phyloP scores from a whole-genome alignment of 73 alveolate species.

The Paramecium sonneborni region DNA sequence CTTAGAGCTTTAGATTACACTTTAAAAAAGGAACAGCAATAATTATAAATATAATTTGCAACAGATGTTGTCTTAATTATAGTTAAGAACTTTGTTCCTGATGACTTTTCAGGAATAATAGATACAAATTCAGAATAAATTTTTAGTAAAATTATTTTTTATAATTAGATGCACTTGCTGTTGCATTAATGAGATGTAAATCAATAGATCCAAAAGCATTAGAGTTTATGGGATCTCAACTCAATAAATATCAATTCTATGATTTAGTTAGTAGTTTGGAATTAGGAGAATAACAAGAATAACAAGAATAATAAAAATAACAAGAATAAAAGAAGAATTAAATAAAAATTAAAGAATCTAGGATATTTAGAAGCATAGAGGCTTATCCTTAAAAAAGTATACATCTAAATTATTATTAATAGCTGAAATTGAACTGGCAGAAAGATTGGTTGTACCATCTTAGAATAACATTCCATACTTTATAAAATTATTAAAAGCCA shows the following conservation, averaged over 20 bases:
- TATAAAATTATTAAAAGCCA: neutral
- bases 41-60: neutral
- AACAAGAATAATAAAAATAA: neutral
- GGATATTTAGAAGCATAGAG: neutral
- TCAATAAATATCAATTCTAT: slow-evolving; percentile 13
- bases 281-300: neutral
- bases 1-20: neutral
- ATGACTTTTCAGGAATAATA: slow-evolving; percentile 1
- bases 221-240: neutral
- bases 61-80: neutral
- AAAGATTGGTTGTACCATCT: neutral
- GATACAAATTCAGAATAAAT: neutral
- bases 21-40: neutral
- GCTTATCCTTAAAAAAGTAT: neutral
- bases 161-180: slow-evolving; percentile 30
- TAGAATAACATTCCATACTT: neutral
- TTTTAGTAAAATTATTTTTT: neutral
- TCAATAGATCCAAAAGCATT: neutral
- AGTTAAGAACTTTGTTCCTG: neutral
- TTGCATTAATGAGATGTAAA: slow-evolving; percentile 1
- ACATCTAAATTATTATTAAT: neutral
- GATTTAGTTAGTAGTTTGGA: neutral
- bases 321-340: neutral
- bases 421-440: slow-evolving; percentile 31
- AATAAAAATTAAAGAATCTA: neutral